Evolutionary conservation across 1,284 basidiomycete genomes (phyloP).

Genomic region (Rhodotorula sp.): DNA sequence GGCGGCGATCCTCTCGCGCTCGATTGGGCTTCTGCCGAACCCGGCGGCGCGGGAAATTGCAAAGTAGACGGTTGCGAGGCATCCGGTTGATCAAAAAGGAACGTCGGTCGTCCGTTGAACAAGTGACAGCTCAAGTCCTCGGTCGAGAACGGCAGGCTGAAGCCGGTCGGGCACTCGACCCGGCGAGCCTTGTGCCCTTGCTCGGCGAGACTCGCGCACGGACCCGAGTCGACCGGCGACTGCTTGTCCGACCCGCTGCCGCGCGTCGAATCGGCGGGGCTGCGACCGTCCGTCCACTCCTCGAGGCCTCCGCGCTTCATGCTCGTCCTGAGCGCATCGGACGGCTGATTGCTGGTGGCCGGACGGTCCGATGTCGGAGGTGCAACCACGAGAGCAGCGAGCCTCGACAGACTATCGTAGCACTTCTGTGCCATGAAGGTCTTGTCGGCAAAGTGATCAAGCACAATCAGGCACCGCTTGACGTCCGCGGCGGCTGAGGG

Average conservation of each 20-base stretch:
- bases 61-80: neutral
- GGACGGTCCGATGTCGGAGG: neutral
- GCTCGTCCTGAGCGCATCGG: neutral
- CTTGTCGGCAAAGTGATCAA: slow-evolving; percentile 48
- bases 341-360: neutral
- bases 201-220: neutral
- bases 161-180: neutral
- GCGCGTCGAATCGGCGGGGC: slow-evolving; percentile 7
- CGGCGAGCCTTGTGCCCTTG: slow-evolving; percentile 11
- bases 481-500: slow-evolving; percentile 63
- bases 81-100: neutral
- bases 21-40: neutral
- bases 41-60: neutral
- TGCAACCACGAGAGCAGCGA: neutral
- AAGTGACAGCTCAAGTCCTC: slow-evolving; percentile 19
- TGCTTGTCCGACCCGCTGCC: slow-evolving; percentile 11
- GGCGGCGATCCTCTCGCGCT: neutral
- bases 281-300: slow-evolving; percentile 16
- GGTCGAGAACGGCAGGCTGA: slow-evolving; percentile 24
- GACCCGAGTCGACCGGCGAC: slow-evolving; percentile 11
- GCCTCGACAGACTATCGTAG: slow-evolving; percentile 5
- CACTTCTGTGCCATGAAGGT: slow-evolving; percentile 23
- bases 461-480: slow-evolving; percentile 63
- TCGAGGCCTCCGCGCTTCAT: slow-evolving; percentile 15
- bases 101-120: slow-evolving; percentile 30